These are phyloP conservation scores for Pittosporum tobira DNA, from an alignment of 129 eudicot species.

Conservation along the genomic window DNA sequence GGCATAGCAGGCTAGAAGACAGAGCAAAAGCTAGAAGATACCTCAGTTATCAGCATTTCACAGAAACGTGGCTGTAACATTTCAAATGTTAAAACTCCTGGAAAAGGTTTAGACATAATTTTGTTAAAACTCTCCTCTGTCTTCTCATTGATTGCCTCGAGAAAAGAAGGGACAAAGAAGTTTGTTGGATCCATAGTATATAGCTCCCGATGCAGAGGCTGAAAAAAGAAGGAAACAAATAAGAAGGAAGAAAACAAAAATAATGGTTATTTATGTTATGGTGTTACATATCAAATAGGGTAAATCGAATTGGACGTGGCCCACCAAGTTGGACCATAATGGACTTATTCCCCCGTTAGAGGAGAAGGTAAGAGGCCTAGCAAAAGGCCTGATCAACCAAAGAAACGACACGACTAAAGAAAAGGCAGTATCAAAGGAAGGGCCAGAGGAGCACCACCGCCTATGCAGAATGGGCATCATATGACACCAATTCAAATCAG, in stretches of 20 bases:
- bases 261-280: conserved; percentile 14
- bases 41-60: conserved; percentile 77
- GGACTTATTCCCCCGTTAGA: no score
- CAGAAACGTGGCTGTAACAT: conserved; percentile 86
- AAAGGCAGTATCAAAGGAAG: no score
- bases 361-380: no score
- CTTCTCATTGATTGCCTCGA: conserved; percentile 51
- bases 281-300: no score
- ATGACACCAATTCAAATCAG: no score
- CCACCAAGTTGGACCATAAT: no score
- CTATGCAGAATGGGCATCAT: no score
- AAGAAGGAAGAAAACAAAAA: background rate
- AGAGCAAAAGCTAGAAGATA: conserved; percentile 21
- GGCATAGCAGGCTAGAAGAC: conserved; percentile 19
- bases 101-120: conserved; percentile 75
- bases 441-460: no score
- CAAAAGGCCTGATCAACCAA: no score
- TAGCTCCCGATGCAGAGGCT: conserved; percentile 72
- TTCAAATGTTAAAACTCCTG: conserved; percentile 65
- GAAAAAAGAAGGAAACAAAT: conserved; percentile 22
- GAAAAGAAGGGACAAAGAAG: conserved; percentile 74
- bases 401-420: no score
- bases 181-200: conserved; percentile 50
- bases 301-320: no score
- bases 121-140: conserved; percentile 56